A percentile compares a stretch with the other conserved stretches of the same genome.
Evolutionary conservation across 2,329 filamentous ascomycete species (phyloP).

Genomic region (Pseudocercospora vitis): DNA sequence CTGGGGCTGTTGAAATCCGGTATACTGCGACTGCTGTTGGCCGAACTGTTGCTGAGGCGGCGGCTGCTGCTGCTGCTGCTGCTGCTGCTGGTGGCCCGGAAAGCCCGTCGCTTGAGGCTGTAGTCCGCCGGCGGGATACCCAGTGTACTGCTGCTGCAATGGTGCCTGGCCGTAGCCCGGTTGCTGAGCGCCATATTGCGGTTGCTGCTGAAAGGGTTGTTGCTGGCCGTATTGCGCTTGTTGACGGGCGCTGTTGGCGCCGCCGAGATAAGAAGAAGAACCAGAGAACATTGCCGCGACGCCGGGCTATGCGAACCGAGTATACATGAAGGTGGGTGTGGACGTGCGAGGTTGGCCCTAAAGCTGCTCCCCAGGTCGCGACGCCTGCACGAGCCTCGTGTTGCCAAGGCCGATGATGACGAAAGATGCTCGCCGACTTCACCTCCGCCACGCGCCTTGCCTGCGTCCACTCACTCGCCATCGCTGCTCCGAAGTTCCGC

Average conservation of each 20-base stretch:
- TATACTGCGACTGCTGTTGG: slow-evolving; percentile 36
- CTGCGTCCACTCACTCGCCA: neutral
- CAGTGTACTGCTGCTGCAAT: slow-evolving; percentile 68
- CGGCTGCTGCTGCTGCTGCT: slow-evolving; percentile 39
- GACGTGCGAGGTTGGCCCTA: neutral
- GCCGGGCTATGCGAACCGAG: slow-evolving; percentile 16
- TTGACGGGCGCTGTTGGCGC: slow-evolving; percentile 71
- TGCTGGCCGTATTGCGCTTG: slow-evolving; percentile 58
- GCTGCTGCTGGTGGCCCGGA: slow-evolving; percentile 38
- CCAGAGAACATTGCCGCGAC: slow-evolving; percentile 74
- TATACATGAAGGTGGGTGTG: slow-evolving; percentile 3
- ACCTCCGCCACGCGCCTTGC: neutral
- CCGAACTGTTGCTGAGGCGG: slow-evolving; percentile 31
- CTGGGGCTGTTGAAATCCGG: slow-evolving; percentile 45
- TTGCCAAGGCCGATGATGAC: neutral
- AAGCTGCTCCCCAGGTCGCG: neutral
- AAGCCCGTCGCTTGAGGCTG: slow-evolving; percentile 40
- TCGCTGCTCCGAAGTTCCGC: too few species aligned
- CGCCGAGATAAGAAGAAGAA: slow-evolving; percentile 81
- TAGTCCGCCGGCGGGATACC: slow-evolving; percentile 53
- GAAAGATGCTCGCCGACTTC: neutral
- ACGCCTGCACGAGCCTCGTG: slow-evolving; percentile 1
- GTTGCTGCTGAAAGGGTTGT: slow-evolving; percentile 44
- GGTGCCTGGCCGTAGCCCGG: slow-evolving; percentile 53
- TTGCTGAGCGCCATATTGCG: slow-evolving; percentile 52